Conservation (phyloP, 2,329 filamentous ascomycete species). For the Fusarium palustre region DNA sequence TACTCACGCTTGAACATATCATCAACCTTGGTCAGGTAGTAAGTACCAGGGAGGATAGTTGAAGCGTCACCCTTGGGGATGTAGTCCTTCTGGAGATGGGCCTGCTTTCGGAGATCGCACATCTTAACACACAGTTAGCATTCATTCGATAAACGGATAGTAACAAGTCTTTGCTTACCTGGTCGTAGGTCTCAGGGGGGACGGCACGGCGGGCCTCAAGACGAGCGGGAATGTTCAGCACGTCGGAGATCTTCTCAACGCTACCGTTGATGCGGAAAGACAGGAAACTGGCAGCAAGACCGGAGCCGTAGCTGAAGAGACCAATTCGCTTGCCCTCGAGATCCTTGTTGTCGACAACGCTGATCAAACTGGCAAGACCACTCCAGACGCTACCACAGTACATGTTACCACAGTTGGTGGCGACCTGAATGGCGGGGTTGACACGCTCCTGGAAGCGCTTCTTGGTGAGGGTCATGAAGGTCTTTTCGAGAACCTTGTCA, state of each 20-base stretch:
- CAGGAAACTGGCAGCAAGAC: constrained; percentile 77
- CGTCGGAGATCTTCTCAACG: constrained; percentile 74
- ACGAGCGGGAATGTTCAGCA: constrained; percentile 75
- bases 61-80: constrained; percentile 75
- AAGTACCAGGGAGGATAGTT: constrained; percentile 74
- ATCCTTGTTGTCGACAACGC: constrained; percentile 70
- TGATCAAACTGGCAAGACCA: constrained; percentile 77
- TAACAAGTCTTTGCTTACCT: constrained; percentile 62
- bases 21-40: constrained; percentile 84
- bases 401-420: constrained; percentile 80
- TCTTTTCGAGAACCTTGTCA: constrained; percentile 88
- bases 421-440: constrained; percentile 77
- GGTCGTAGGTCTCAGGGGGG: constrained; percentile 78
- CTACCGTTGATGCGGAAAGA: constrained; percentile 79
- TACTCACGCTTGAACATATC: constrained; percentile 89
- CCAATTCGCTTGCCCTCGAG: constrained; percentile 79
- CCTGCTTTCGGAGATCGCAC: constrained; percentile 84
- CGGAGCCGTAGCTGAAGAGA: constrained; percentile 84
- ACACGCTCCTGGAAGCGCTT: constrained; percentile 86
- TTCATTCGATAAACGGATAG: neutral
- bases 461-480: constrained; percentile 85
- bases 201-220: constrained; percentile 75
- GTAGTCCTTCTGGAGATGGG: constrained; percentile 84
- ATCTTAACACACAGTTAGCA: constrained; percentile 63
- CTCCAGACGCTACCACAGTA: constrained; percentile 80